These are phyloP conservation scores for Taxillus chinensis DNA, from an alignment of 164 flowering plant species.

Conservation along the genomic window DNA sequence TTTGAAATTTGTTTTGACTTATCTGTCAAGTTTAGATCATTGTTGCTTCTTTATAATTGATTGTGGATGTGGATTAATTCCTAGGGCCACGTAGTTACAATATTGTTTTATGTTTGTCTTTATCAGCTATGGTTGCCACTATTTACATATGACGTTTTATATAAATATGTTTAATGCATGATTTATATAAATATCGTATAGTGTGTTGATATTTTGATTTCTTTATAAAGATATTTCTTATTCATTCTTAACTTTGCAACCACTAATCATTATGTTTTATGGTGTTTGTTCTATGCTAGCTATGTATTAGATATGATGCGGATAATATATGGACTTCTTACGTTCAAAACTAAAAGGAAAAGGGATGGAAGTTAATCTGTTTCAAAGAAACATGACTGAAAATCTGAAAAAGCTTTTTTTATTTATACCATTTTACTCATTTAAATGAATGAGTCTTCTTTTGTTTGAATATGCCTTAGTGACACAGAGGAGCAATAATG, in stretches of 20 bases:
- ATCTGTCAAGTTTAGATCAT: too few relatives aligned
- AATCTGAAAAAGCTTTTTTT: not conserved
- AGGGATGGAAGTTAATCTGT: not conserved
- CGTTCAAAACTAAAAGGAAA: constrained; percentile 31
- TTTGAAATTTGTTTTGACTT: too few relatives aligned
- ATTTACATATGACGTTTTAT: too few relatives aligned
- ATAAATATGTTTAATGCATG: not conserved
- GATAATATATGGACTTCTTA: constrained; percentile 82
- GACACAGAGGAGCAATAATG: constrained; percentile 94
- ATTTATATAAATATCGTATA: not conserved
- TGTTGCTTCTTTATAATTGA: too few relatives aligned
- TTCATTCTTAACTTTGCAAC: constrained; percentile 4
- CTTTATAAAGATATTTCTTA: not conserved
- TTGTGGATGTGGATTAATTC: too few relatives aligned
- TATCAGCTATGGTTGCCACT: too few relatives aligned
- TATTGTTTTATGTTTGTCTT: too few relatives aligned
- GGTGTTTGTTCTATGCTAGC: constrained; percentile 36
- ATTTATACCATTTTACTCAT: too few relatives aligned
- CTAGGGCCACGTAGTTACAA: too few relatives aligned
- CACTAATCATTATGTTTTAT: constrained; percentile 12
- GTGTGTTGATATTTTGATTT: not conserved
- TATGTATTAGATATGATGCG: constrained; percentile 87
- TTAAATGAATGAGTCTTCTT: not conserved
- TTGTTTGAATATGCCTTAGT: constrained; percentile 83
- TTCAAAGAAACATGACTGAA: not conserved